Conservation (phyloP, 176 grass and related monocot genomes). For the Carex scoparia region DNA sequence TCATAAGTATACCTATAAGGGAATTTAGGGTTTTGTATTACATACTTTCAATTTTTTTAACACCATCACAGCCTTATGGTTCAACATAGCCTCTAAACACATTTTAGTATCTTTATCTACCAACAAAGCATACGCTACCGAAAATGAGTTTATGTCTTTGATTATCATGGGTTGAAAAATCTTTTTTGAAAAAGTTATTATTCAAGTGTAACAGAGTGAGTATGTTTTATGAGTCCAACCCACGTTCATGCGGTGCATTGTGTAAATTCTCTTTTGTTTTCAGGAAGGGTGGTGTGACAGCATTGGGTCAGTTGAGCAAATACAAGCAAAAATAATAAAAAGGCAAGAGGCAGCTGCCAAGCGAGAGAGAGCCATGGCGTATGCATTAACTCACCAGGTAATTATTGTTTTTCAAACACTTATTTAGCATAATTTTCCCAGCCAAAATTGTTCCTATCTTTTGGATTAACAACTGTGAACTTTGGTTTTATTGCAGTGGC, state of each 20-base stretch:
- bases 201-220: not conserved
- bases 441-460: not conserved
- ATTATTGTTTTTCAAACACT: conserved; percentile 6
- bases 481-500: conserved; percentile 59
- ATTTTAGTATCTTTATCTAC: not conserved
- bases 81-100: not conserved
- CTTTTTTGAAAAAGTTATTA: not conserved
- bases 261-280: conserved; percentile 32
- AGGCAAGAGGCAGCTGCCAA: conserved; percentile 96
- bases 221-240: not conserved
- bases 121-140: too few species aligned
- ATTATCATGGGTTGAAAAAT: not conserved
- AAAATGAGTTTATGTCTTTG: too few species aligned
- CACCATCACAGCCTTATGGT: not conserved
- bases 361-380: conserved; percentile 88
- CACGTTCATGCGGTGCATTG: not conserved
- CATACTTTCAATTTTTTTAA: not conserved
- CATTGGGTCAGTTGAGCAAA: conserved; percentile 91
- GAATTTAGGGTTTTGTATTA: not conserved
- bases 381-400: conserved; percentile 98
- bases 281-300: conserved; percentile 96
- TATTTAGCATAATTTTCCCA: not conserved
- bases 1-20: not conserved
- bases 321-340: conserved; percentile 84
- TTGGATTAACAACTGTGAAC: not conserved